Evolutionary conservation across 1,284 basidiomycete species (phyloP).

Genomic region (Sporisorium scitamineum): DNA sequence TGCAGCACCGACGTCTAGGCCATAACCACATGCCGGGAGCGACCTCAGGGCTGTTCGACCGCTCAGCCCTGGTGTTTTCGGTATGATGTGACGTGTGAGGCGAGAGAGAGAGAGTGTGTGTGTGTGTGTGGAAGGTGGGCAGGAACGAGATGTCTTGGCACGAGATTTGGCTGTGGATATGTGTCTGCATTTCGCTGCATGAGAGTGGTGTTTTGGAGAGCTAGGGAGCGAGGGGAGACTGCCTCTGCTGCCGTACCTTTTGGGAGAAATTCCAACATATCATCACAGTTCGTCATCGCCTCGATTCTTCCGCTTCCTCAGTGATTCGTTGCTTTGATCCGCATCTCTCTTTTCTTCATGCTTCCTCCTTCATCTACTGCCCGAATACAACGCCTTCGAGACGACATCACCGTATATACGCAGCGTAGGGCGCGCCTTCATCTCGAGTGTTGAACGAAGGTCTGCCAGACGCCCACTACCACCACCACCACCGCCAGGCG

Average conservation of each 20-base stretch:
- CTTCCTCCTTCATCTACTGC: not conserved
- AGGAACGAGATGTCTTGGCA: slow-evolving; percentile 9
- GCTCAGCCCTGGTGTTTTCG: too few species aligned
- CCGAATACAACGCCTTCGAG: not conserved
- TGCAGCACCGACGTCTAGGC: too few species aligned
- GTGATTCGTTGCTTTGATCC: not conserved
- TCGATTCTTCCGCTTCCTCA: not conserved
- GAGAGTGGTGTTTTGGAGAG: slow-evolving; percentile 4
- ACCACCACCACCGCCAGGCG: not conserved
- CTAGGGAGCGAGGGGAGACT: not conserved
- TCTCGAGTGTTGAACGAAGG: not conserved
- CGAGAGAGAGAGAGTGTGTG: too few species aligned
- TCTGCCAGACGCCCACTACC: too few species aligned
- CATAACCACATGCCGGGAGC: too few species aligned
- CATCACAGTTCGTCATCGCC: slow-evolving; percentile 23
- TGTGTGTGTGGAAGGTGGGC: not conserved
- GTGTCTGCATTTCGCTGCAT: not conserved
- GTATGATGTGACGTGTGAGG: too few species aligned
- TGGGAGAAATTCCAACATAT: not conserved
- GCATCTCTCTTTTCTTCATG: not conserved
- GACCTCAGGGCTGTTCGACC: too few species aligned
- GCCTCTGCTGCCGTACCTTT: not conserved
- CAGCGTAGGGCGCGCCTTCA: not conserved
- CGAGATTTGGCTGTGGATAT: not conserved
- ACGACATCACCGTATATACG: not conserved